Conservation (phyloP, 2,329 filamentous ascomycete species). For the Cercospora sp. region DNA sequence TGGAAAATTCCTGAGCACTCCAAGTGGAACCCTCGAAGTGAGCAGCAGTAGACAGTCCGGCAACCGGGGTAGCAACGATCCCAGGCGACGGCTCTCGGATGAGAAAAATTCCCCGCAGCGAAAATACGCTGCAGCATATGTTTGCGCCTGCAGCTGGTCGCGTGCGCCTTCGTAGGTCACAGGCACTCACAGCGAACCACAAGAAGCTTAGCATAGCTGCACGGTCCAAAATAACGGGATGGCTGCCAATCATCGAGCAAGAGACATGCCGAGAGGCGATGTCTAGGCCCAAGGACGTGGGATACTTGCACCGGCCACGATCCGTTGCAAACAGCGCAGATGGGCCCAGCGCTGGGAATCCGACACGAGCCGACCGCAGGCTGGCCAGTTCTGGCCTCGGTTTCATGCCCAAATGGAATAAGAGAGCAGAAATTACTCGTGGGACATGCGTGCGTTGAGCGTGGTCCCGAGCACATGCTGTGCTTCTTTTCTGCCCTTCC, state of each 20-base stretch:
- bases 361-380: not conserved
- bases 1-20: slow-evolving; percentile 66
- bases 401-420: not conserved
- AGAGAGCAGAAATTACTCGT: not conserved
- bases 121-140: not conserved
- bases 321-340: not conserved
- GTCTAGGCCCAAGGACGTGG: not conserved
- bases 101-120: not conserved
- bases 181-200: not conserved
- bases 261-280: not conserved
- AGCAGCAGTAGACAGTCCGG: not conserved
- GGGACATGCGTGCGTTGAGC: slow-evolving; percentile 4
- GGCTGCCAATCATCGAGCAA: not conserved
- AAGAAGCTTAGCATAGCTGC: slow-evolving; percentile 1
- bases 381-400: not conserved
- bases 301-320: not conserved
- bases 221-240: not conserved
- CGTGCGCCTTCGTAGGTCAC: not conserved
- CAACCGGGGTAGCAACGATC: not conserved
- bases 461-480: not conserved
- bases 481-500: not conserved
- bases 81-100: not conserved
- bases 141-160: not conserved
- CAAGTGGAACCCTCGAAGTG: slow-evolving; percentile 16
- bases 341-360: not conserved